Base-by-base conservation (phyloP, 208 protist species). In the Trypanosoma grayi region DNA sequence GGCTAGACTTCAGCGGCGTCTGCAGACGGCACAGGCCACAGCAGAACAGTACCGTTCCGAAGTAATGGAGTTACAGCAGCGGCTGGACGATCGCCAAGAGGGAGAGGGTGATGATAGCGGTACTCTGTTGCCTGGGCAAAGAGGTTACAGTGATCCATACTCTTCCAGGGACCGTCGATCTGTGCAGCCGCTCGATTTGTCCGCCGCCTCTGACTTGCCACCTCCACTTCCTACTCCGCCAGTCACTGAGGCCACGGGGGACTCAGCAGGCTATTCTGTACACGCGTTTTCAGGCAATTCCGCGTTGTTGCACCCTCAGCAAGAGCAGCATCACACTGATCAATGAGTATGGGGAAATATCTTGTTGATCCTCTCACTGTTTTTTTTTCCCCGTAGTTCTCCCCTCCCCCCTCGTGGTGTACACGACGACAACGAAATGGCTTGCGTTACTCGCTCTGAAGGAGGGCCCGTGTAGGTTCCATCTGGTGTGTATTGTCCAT, bases 1-100 rank as follows among this genome's bases (percentile, higher is more conserved):
- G 33, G 55, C 43, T 1, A 73, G 57, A 30, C 65, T 90, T 7
- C 76, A 87, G n/a, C 66, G 71, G 20, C 69, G 69, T 16, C 73
- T 93, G 34, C 69, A 75, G 18, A 77, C 74, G 10, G 79, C 83
- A 27, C 70, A 86, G 54, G 76, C 81, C 11, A 70, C 68, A 2
- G 58, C 74, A 37, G 75, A 85, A 44, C 75, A 85, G 48, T 83
- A 81, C 62, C 50, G 83, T 41, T 27, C 66, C 14, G 83, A 93
- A 54, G 60, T 87, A n/a, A 28, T 79, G 34, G 58, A 66, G 14
- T 47, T 77, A 18, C 45, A 40, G 43, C 59, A 56, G 25, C 39
- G 51, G 27, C 46, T 76, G 20, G 28, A 66, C 36, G 45, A 60
- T 6, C 25, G 36, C 25, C 31, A 63, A 52, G 16, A 57, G 8